Evolutionary conservation across 179 eudicot genomes (phyloP).

Genomic region (Actinidia arguta): DNA sequence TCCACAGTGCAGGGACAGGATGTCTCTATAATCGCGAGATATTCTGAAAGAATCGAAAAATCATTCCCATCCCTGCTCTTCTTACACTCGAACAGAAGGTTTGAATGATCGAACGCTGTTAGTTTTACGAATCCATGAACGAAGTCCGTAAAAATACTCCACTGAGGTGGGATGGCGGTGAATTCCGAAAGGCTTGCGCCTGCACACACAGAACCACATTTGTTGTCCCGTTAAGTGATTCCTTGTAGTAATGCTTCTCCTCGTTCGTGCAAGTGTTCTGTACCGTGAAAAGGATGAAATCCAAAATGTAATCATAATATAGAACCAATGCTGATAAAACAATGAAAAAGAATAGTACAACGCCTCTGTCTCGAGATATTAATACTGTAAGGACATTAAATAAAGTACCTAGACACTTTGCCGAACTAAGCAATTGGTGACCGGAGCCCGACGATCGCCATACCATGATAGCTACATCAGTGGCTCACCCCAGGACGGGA

Average conservation of each 20-base stretch:
- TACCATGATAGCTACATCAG: no score
- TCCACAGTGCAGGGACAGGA: slow-evolving; percentile 55
- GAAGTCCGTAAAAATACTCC: slow-evolving; percentile 57
- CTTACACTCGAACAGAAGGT: slow-evolving; percentile 60
- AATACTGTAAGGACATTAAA: no score
- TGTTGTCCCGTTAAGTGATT: slow-evolving; percentile 51
- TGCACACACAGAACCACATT: slow-evolving; percentile 60
- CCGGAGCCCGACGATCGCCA: no score
- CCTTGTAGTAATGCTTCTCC: slow-evolving; percentile 44
- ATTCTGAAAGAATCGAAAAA: slow-evolving; percentile 56
- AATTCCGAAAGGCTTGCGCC: slow-evolving; percentile 62
- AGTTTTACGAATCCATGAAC: slow-evolving; percentile 65
- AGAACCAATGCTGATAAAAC: no score
- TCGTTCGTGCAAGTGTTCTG: slow-evolving; percentile 55
- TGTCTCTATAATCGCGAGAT: slow-evolving; percentile 53
- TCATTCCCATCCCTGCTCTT: slow-evolving; percentile 63
- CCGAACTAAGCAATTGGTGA: no score
- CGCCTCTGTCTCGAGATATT: no score
- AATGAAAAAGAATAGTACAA: no score
- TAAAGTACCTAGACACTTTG: no score
- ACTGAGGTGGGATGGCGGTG: slow-evolving; percentile 36
- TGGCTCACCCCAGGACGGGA: no score
- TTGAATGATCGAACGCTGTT: slow-evolving; percentile 58
- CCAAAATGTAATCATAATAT: no score
- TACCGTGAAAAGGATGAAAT: slow-evolving; percentile 12